A percentile compares a stretch with the other conserved stretches of the same genome.
These are phyloP conservation scores for Aspergillus quadrilineatus DNA, from an alignment of 2,329 filamentous ascomycete genomes.

Conservation along the genomic window DNA sequence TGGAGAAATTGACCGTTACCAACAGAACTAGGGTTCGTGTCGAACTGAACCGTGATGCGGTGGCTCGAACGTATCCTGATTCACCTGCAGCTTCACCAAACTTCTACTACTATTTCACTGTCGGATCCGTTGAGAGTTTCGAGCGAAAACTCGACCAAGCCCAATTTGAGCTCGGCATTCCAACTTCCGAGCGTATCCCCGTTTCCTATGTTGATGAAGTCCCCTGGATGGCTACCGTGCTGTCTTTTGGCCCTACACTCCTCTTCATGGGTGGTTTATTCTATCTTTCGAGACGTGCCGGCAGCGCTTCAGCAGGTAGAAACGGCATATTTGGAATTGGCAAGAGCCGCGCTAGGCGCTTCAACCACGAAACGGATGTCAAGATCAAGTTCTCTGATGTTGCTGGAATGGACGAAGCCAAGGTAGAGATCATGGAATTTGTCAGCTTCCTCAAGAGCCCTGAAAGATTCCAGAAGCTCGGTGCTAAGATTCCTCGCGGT, in stretches of 20 bases:
- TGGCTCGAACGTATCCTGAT: constrained; percentile 71
- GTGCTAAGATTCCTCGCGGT: constrained; percentile 95
- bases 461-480: constrained; percentile 85
- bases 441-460: constrained; percentile 96
- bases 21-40: constrained; percentile 77
- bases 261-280: constrained; percentile 80
- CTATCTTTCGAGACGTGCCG: constrained; percentile 75
- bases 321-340: constrained; percentile 93
- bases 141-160: constrained; percentile 85
- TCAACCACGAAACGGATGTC: constrained; percentile 94
- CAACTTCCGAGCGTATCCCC: constrained; percentile 83
- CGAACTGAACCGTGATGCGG: constrained; percentile 72
- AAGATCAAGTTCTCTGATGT: constrained; percentile 98
- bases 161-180: constrained; percentile 83
- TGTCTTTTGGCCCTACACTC: constrained; percentile 83
- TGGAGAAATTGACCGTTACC: constrained; percentile 85
- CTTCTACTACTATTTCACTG: constrained; percentile 89
- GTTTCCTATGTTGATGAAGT: constrained; percentile 82
- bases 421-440: constrained; percentile 98
- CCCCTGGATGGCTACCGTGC: constrained; percentile 66
- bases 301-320: constrained; percentile 61
- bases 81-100: constrained; percentile 66
- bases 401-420: constrained; percentile 96
- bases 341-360: constrained; percentile 92
- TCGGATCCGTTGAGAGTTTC: constrained; percentile 91